Percentiles rank a stretch among this genome's conserved stretches.
Evolutionary conservation across 768 basidiomycete genomes (phyloP).

Genomic region (Tylopilus sp.): DNA sequence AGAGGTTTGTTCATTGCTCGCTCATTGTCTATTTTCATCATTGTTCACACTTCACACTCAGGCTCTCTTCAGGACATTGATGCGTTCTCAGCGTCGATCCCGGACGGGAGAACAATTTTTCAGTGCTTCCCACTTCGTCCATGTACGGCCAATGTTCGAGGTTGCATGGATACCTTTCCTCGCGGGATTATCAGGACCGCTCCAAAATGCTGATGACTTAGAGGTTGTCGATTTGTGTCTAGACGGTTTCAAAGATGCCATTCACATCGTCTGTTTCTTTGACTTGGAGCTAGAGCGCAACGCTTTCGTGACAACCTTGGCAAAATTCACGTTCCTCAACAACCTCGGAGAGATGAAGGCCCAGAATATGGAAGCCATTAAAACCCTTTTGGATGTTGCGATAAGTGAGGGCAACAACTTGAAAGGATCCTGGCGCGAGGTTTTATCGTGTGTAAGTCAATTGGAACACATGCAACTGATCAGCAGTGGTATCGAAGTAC

Average conservation of each 20-base stretch:
- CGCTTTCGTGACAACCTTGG: conserved; percentile 94
- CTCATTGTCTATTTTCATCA: background rate
- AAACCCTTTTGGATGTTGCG: conserved; percentile 89
- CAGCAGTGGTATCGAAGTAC: conserved; percentile 81
- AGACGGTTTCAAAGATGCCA: conserved; percentile 96
- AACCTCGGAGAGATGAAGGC: conserved; percentile 98
- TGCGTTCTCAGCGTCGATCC: conserved; percentile 85
- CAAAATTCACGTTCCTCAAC: conserved; percentile 96
- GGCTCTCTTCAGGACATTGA: conserved; percentile 91
- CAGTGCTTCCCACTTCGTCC: conserved; percentile 93
- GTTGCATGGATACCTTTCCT: conserved; percentile 99
- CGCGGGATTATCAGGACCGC: conserved; percentile 88
- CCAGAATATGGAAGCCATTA: conserved; percentile 99
- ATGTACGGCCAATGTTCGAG: conserved; percentile 98
- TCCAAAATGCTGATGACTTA: conserved; percentile 93
- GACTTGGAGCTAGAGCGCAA: conserved; percentile 98
- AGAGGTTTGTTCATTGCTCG: conserved; percentile 52
- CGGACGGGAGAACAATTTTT: conserved; percentile 86
- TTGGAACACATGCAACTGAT: conserved; percentile 98
- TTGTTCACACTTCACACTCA: conserved; percentile 27
- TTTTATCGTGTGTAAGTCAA: conserved; percentile 95
- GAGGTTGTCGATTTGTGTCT: conserved; percentile 89
- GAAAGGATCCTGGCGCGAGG: conserved; percentile 95
- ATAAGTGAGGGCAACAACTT: conserved; percentile 96
- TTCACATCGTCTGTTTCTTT: conserved; percentile 94